Percentiles rank a stretch among this genome's conserved stretches.
Conservation (phyloP, 2,329 filamentous ascomycete genomes). For the Penicillium occitanis region DNA sequence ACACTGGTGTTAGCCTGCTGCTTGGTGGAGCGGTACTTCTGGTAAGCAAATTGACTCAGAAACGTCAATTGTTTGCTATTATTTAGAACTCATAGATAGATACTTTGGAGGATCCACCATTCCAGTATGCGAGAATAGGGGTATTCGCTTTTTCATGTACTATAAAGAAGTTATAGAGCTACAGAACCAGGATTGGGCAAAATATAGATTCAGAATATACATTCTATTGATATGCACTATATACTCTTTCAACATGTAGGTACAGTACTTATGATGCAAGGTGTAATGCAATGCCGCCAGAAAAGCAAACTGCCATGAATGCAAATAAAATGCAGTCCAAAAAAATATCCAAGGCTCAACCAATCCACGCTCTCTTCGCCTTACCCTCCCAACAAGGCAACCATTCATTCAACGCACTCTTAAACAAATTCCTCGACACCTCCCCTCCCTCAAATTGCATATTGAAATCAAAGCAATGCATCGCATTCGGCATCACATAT, state of each 20-base stretch:
- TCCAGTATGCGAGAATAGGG: no score
- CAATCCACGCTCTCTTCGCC: constrained; percentile 7
- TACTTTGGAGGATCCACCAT: no score
- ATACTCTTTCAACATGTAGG: not conserved
- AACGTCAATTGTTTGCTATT: constrained; percentile 21
- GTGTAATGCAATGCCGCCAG: not conserved
- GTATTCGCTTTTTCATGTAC: not conserved
- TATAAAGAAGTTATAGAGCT: not conserved
- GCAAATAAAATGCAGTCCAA: not conserved
- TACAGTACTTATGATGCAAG: not conserved
- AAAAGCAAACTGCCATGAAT: not conserved
- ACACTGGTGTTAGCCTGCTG: constrained; percentile 35
- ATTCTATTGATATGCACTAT: constrained; percentile 9
- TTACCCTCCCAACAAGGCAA: constrained; percentile 43
- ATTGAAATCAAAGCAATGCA: constrained; percentile 53
- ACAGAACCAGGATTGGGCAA: not conserved
- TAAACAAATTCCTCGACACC: constrained; percentile 40
- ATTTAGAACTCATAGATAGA: constrained; percentile 18
- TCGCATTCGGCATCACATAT: constrained; percentile 45
- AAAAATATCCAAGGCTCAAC: not conserved
- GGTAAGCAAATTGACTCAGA: constrained; percentile 27
- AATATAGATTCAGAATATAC: not conserved
- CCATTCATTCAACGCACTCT: constrained; percentile 47
- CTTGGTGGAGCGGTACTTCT: constrained; percentile 31
- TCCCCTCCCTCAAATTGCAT: constrained; percentile 34